Base-by-base conservation (phyloP, 2,329 filamentous ascomycete species). In the Fusarium succisae region DNA sequence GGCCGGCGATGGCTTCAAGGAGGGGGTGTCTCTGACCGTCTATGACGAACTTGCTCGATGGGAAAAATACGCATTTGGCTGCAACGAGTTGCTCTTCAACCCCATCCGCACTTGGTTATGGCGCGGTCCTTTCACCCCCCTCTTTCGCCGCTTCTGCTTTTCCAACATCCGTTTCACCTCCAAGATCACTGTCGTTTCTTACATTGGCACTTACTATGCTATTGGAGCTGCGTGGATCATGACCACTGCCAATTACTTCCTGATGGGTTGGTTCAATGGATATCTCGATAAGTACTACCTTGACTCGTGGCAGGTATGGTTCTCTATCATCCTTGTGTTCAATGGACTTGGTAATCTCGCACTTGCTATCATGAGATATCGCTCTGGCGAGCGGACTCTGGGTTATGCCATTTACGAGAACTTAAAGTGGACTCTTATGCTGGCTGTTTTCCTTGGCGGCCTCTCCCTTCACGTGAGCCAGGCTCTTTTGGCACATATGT, bases 51-150 rank as follows among this genome's bases (percentile, higher is more conserved):
- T 96, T 68, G 92, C 93, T 5, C 91, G 93, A 65, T 96, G 94
- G 93, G 93, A 96, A 80, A 96, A 96, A 83, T 95, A 95, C 80
- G 94, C 93, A 7, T 95, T 94, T 77, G 93, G 93, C 43, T 95
- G 94, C 83, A 94, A 93, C 81, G 93, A 95, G 84, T 86, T 96
- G 65, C 87, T 96, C 65, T 96, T 96, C 85, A 89, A 96, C 79
- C 94, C 93, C 7, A 85, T 96, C 69, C 88, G 89, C 69, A 91
- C 90, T 76, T 96, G 94, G 94, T 81, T 90, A 50, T 91, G 87
- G 80, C 89, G 87, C 22, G 94, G 94, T 1, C 94, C 94, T 35
- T 93, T 96, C 80, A 96, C 94, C 8, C 91, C 91, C 28, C 88
- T 96, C 9, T 96, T 96, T 88, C 88, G 91, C 69, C 87, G 84